These are phyloP conservation scores for Cercospora beticola DNA, from an alignment of 2,329 filamentous ascomycete genomes.

Conservation along the genomic window DNA sequence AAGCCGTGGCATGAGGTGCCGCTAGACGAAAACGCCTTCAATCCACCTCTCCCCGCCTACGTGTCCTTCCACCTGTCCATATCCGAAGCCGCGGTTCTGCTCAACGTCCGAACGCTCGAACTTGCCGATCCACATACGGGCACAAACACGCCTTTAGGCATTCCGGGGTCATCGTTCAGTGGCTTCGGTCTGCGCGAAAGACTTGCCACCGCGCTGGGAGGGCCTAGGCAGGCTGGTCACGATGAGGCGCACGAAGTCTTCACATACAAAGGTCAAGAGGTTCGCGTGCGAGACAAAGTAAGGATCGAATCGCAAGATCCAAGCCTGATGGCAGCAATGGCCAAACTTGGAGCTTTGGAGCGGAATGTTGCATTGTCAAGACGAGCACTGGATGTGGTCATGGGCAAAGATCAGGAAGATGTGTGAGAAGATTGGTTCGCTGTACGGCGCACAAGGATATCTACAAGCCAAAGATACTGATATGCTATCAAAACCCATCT, in stretches of 20 bases:
- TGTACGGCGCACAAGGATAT: neutral
- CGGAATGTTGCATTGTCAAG: slow-evolving; percentile 69
- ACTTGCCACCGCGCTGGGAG: slow-evolving; percentile 50
- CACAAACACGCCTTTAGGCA: slow-evolving; percentile 35
- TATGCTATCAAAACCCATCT: neutral
- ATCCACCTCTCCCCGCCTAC: slow-evolving; percentile 61
- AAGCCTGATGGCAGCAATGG: slow-evolving; percentile 75
- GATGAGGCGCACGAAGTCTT: slow-evolving; percentile 76
- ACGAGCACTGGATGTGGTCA: slow-evolving; percentile 72
- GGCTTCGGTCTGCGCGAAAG: slow-evolving; percentile 60
- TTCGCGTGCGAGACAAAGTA: slow-evolving; percentile 86
- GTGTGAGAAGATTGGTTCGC: slow-evolving; percentile 13
- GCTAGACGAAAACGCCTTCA: slow-evolving; percentile 57
- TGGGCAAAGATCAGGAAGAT: slow-evolving; percentile 60
- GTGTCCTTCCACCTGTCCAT: slow-evolving; percentile 69
- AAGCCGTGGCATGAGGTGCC: slow-evolving; percentile 58
- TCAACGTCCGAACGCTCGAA: slow-evolving; percentile 71
- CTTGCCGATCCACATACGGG: slow-evolving; percentile 35
- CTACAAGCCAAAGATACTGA: neutral
- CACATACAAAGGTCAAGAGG: slow-evolving; percentile 66
- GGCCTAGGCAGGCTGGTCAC: slow-evolving; percentile 42
- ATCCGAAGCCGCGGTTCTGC: slow-evolving; percentile 55
- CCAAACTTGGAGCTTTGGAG: slow-evolving; percentile 77
- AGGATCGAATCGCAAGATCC: slow-evolving; percentile 87
- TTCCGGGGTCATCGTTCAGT: slow-evolving; percentile 43